These are phyloP conservation scores for Salvia rosmarinus DNA, from an alignment of 257 asterid genomes.

Conservation along the genomic window DNA sequence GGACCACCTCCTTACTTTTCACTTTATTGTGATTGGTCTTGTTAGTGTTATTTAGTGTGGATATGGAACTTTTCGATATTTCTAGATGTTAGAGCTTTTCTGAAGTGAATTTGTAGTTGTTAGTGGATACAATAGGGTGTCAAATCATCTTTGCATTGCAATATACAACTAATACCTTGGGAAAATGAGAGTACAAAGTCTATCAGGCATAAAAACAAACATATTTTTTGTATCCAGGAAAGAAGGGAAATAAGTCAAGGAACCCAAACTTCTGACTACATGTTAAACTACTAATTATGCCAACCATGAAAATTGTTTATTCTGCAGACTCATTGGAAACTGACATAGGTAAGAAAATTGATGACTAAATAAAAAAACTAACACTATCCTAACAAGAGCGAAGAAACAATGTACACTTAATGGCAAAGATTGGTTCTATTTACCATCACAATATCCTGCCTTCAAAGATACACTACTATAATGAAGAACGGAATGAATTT, in stretches of 20 bases:
- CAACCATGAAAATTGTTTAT: conserved; percentile 2
- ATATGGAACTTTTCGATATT: too few species aligned
- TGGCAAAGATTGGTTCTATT: conserved; percentile 1
- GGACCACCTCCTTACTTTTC: too few species aligned
- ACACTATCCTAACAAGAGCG: not conserved
- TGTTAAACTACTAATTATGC: not conserved
- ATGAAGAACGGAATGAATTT: too few species aligned
- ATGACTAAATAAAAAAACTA: conserved; percentile 7
- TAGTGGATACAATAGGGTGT: not conserved
- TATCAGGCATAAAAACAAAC: not conserved
- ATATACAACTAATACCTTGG: not conserved
- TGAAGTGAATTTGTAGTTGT: not conserved
- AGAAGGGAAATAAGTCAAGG: not conserved
- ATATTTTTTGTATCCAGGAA: not conserved
- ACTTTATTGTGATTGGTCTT: too few species aligned
- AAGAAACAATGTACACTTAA: not conserved
- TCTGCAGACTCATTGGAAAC: not conserved
- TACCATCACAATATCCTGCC: conserved; percentile 16
- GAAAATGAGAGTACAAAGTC: not conserved
- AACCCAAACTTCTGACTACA: not conserved
- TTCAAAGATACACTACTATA: conserved; percentile 11
- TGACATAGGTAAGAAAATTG: not conserved
- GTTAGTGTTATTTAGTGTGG: too few species aligned
- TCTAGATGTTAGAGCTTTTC: not conserved
- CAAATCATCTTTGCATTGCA: not conserved